Percentiles rank a stretch among this genome's conserved stretches.
Evolutionary conservation across 23 red algal genomes (phyloP).

Genomic region (Gracilaria domingensis): DNA sequence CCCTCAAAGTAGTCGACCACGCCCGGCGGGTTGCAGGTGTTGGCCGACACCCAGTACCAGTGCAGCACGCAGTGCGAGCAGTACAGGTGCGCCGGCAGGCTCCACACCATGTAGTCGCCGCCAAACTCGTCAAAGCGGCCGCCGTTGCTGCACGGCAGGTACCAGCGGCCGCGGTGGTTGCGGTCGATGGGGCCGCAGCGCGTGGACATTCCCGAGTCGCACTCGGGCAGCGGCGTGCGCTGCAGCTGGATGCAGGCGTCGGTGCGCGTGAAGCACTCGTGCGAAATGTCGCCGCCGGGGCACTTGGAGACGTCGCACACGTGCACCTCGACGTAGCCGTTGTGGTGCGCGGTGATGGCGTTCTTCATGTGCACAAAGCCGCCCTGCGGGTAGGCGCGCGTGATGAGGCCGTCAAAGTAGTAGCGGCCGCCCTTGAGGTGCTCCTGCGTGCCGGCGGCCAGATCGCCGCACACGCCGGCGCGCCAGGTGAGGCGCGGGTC

Average conservation of each 20-base stretch:
- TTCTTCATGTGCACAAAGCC: slow-evolving; percentile 33
- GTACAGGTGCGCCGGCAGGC: slow-evolving; percentile 24
- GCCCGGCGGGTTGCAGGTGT: slow-evolving; percentile 68
- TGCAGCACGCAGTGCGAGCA: slow-evolving; percentile 69
- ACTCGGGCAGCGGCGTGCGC: slow-evolving; percentile 31
- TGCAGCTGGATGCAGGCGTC: slow-evolving; percentile 32
- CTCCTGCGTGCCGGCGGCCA: neutral
- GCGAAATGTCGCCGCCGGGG: slow-evolving; percentile 65
- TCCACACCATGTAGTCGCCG: slow-evolving; percentile 25
- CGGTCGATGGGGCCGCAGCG: slow-evolving; percentile 52
- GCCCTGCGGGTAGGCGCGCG: slow-evolving; percentile 33
- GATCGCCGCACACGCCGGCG: slow-evolving; percentile 66
- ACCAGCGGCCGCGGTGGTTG: slow-evolving; percentile 21
- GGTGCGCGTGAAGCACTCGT: slow-evolving; percentile 29
- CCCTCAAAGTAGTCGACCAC: slow-evolving; percentile 62
- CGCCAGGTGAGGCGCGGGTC: slow-evolving; percentile 30
- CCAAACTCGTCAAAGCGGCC: neutral
- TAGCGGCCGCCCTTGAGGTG: slow-evolving; percentile 61
- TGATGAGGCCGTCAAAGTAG: slow-evolving; percentile 38
- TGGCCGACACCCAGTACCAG: slow-evolving; percentile 58
- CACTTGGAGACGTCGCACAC: slow-evolving; percentile 67
- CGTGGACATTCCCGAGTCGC: slow-evolving; percentile 19
- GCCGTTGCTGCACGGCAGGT: slow-evolving; percentile 32
- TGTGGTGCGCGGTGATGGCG: slow-evolving; percentile 46
- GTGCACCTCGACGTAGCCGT: slow-evolving; percentile 61